Percentiles rank a stretch among this genome's conserved stretches.
These are phyloP conservation scores for Verticillium nubilum DNA, from an alignment of 2,329 filamentous ascomycete species.

Conservation along the genomic window DNA sequence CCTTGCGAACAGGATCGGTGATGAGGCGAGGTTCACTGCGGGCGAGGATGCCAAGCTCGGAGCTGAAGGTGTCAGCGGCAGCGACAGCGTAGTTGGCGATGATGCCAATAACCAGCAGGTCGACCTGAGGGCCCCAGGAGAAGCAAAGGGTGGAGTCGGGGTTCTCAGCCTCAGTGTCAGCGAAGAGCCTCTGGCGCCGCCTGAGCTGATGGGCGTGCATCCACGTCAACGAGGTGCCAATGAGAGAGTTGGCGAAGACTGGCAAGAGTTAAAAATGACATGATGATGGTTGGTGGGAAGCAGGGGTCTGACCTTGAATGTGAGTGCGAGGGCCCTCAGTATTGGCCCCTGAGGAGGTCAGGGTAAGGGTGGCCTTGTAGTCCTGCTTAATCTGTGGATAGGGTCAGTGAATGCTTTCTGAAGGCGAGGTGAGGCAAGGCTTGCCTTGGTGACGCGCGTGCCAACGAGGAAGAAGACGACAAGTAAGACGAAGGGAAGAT, in stretches of 20 bases:
- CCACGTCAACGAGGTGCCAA: conserved; percentile 61
- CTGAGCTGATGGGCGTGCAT: conserved; percentile 56
- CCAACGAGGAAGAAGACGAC: conserved; percentile 83
- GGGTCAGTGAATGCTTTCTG: neutral
- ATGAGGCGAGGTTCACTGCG: conserved; percentile 73
- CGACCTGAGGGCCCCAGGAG: conserved; percentile 47
- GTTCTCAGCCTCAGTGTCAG: conserved; percentile 15
- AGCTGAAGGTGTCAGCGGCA: conserved; percentile 89
- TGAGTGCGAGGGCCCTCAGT: conserved; percentile 81
- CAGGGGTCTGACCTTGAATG: conserved; percentile 57
- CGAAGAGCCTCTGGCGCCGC: conserved; percentile 30
- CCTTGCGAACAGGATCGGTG: conserved; percentile 69
- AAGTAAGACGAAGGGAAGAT: conserved; percentile 80
- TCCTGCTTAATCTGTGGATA: conserved; percentile 70
- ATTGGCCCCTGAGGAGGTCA: conserved; percentile 68
- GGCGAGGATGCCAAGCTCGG: conserved; percentile 89
- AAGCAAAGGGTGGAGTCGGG: conserved; percentile 44
- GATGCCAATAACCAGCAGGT: conserved; percentile 59
- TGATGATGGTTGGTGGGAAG: neutral
- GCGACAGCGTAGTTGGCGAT: conserved; percentile 86
- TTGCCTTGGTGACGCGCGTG: conserved; percentile 75
- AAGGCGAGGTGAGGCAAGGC: neutral
- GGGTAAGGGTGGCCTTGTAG: conserved; percentile 75
- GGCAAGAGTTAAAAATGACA: neutral
- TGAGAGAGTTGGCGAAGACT: conserved; percentile 81